Conservation (phyloP, 2,329 filamentous ascomycete genomes). For the Colletotrichum karsti region DNA sequence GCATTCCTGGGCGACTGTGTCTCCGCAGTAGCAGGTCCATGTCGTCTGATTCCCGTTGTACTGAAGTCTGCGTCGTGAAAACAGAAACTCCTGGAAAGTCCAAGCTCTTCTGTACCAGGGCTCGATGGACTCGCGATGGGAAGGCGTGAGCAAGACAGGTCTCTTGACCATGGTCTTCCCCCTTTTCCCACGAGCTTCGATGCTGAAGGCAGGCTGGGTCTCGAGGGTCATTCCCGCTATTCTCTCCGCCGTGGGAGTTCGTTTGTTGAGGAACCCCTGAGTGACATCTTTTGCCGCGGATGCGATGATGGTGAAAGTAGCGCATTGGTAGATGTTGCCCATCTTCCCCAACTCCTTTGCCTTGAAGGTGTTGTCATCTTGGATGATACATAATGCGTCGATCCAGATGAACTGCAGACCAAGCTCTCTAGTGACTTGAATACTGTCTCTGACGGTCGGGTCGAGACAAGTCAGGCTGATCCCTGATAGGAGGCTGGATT, state of each 20-base stretch:
- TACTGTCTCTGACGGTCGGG: not conserved
- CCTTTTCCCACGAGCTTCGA: not conserved
- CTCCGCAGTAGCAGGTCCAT: not conserved
- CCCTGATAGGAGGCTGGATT: not conserved
- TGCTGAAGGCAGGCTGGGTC: not conserved
- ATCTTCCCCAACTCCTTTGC: not conserved
- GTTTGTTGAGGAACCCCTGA: not conserved
- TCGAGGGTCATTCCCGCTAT: not conserved
- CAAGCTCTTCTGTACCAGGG: not conserved
- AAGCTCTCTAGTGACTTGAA: not conserved
- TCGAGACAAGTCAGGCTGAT: not conserved
- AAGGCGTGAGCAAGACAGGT: not conserved
- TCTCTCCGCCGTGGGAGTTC: not conserved
- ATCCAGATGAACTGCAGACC: not conserved
- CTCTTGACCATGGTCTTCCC: not conserved
- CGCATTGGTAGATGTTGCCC: not conserved
- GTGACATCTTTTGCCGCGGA: not conserved
- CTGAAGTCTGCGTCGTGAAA: not conserved
- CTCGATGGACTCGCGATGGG: not conserved
- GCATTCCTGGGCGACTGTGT: not conserved
- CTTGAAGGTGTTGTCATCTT: not conserved
- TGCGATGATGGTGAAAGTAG: not conserved
- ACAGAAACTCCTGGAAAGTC: not conserved
- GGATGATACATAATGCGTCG: not conserved
- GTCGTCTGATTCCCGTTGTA: not conserved